Conservation (phyloP, 306 rosid species). For the Erythrophleum fordii region DNA sequence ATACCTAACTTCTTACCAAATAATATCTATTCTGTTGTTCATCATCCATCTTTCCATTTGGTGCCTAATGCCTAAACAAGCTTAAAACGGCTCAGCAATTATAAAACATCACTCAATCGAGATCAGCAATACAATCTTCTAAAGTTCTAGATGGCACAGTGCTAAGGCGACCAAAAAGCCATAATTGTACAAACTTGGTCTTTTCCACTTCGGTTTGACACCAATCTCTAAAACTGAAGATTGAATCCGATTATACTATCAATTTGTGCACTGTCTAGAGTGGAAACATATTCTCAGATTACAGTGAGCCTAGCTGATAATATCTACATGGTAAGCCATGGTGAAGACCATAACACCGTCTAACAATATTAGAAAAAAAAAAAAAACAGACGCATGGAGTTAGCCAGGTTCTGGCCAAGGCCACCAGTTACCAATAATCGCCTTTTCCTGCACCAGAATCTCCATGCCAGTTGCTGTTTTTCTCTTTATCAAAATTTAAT, state of each 20-base stretch:
- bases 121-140: background rate
- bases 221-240: background rate
- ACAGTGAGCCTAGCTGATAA: background rate
- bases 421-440: background rate
- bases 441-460: conserved; percentile 15
- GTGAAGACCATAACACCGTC: background rate
- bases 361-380: background rate
- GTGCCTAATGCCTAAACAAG: background rate
- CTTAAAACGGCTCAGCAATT: background rate
- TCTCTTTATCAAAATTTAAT: conserved; percentile 59
- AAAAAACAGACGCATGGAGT: background rate
- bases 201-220: background rate
- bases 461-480: conserved; percentile 12
- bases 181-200: background rate
- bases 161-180: background rate
- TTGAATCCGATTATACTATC: background rate
- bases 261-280: background rate
- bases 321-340: background rate
- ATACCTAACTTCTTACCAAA: no score
- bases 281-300: background rate
- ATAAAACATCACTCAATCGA: background rate
- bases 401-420: conserved; percentile 12
- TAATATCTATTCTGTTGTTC: background rate
- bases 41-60: background rate
- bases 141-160: background rate